Evolutionary conservation across 306 rosid genomes (phyloP), one percentile per base, ranked within the genome.

Genomic region (Medicago lupulina): DNA sequence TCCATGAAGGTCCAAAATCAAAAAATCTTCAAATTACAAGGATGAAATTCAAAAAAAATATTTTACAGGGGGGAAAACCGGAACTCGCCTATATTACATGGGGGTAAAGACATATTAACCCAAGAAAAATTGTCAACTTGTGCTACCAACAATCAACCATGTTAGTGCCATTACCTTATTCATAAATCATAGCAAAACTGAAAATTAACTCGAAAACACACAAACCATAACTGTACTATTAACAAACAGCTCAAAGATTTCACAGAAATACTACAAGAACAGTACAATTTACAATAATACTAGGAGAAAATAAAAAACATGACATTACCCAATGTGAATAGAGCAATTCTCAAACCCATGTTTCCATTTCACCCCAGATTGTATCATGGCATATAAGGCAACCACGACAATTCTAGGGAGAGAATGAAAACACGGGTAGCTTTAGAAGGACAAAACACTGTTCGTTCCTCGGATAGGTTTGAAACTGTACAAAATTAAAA

Each of bases 291-390:
- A n/a, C 39, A 23, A 11, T 25, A 59, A 9, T 9, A 28, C 8
- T 6, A 3, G 36, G 36, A 21, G 64, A 23, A 58, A 39, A 21
- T 23, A 58, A 18, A 28, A 60, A 60, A 5, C 64, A 58, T 0
- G 1, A 1, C 8, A 12, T 10, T 11, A 23, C 60, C 4, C 59
- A 8, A 54, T 9, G 50, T 6, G 2, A 17, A 40, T 2, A 59
- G 16, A 31, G 34, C n/a, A 23, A 51, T 38, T 58, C 18, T 8
- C 0, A 53, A 74, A 73, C 77, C 88, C 41, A 74, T 82, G 88
- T 84, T 86, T 84, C 80, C 86, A 67, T 40, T 84, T 82, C 85
- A 80, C 86, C 86, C 86, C 38, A 49, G 81, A 67, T 13, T 19
- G 65, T 4, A 65, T 9, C 25, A 53, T 36, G 47, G 23, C 16